These are phyloP conservation scores for Eucommia ulmoides DNA, from an alignment of 257 asterid genomes.

Conservation along the genomic window DNA sequence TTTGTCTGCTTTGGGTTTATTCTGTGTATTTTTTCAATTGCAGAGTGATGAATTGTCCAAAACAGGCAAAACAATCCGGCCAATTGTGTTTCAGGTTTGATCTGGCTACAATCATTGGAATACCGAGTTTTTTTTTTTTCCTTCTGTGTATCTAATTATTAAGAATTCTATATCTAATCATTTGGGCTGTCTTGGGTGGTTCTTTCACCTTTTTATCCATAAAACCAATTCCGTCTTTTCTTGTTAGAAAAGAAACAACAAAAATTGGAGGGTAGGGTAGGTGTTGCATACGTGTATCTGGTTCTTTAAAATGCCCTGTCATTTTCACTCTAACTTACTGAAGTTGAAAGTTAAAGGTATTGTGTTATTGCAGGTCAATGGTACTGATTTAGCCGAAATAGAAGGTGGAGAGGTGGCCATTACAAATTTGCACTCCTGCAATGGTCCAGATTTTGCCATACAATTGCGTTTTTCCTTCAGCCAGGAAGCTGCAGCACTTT, in stretches of 20 bases:
- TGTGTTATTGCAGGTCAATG: conserved; percentile 42
- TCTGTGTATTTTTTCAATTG: conserved; percentile 7
- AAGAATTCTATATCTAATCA: background rate
- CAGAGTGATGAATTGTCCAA: conserved; percentile 60
- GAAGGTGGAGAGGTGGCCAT: conserved; percentile 56
- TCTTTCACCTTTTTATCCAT: background rate
- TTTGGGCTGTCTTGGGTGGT: background rate
- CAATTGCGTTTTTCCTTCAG: conserved; percentile 31
- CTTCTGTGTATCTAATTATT: background rate
- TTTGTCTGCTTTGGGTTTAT: conserved; percentile 5
- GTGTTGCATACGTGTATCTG: background rate
- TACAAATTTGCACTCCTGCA: conserved; percentile 48
- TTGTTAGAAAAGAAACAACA: too few species aligned
- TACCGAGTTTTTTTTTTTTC: background rate
- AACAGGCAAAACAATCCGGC: conserved; percentile 42
- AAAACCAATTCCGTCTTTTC: background rate
- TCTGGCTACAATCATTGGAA: background rate
- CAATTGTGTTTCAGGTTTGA: conserved; percentile 52
- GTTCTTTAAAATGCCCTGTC: background rate
- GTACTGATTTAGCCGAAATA: conserved; percentile 35
- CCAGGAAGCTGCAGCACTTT: conserved; percentile 11
- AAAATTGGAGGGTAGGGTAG: too few species aligned
- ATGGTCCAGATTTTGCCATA: conserved; percentile 46
- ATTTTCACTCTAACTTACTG: background rate
- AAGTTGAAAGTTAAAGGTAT: background rate